Conservation (phyloP, 2,329 filamentous ascomycete species). For the Colletotrichum sp. region DNA sequence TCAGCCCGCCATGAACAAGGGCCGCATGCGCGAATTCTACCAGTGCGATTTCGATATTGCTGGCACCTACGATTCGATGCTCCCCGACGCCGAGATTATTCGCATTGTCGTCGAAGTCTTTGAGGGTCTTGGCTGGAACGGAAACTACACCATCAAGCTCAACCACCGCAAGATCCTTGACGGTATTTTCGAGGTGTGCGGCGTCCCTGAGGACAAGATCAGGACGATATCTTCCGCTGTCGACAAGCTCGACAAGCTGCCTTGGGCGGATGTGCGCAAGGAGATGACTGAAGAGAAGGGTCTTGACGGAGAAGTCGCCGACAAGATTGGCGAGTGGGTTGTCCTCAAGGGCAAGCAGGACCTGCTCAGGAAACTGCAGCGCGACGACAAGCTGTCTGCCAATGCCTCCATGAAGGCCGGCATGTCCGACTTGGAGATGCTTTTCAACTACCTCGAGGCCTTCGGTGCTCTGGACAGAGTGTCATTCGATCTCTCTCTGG, state of each 20-base stretch:
- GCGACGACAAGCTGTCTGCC: constrained; percentile 69
- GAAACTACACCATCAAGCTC: constrained; percentile 84
- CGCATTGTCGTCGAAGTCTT: constrained; percentile 87
- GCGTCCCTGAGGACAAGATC: constrained; percentile 86
- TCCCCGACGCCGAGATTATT: constrained; percentile 89
- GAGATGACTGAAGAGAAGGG: constrained; percentile 96
- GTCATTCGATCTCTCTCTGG: constrained; percentile 89
- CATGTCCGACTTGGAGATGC: constrained; percentile 77
- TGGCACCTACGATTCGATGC: constrained; percentile 85
- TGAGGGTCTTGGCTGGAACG: constrained; percentile 76
- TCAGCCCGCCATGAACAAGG: constrained; percentile 86
- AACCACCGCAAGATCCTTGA: constrained; percentile 96
- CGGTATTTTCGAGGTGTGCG: constrained; percentile 89
- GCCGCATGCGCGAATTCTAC: constrained; percentile 94
- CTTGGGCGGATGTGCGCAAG: constrained; percentile 87
- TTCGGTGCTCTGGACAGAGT: constrained; percentile 76
- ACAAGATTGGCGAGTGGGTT: constrained; percentile 88
- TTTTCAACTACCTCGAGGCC: constrained; percentile 83
- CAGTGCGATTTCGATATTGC: constrained; percentile 98
- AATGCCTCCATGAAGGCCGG: constrained; percentile 82
- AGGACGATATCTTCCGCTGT: constrained; percentile 90
- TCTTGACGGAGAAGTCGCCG: constrained; percentile 75
- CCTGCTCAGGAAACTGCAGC: constrained; percentile 72
- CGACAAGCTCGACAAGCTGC: constrained; percentile 93
- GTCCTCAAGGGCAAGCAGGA: constrained; percentile 76